Base-by-base conservation (phyloP, 2,329 filamentous ascomycete species). In the Thermoascus crustaceus region DNA sequence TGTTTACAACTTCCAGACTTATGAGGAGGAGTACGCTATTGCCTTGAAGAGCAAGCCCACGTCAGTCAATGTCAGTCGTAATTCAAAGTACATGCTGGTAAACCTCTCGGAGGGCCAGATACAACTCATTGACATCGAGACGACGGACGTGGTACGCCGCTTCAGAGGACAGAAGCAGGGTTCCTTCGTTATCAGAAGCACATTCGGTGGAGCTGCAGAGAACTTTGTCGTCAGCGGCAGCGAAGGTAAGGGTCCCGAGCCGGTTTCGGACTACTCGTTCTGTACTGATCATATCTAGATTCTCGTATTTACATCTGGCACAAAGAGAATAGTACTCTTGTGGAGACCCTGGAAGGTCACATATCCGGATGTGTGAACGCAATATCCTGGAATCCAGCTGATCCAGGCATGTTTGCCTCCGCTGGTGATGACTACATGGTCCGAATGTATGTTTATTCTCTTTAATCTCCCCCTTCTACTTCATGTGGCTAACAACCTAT, bases 201-300 rank as follows among this genome's bases (percentile, higher is more conserved):
- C 72, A 0, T 91, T 95, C 61, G 91, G 91, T 11, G 91, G 91
- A 20, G 88, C 89, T 1, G 81, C 85, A 39, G 87, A 95, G 63
- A 88, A 82, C 55, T 95, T 95, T 58, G 82, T 96, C 7, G 71
- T 93, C 18, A 89, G 85, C 51, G 91, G 91, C 7, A 94, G 87
- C 51, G 87, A 95, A 73, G 83, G 85, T 87, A 66, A 52, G 68
- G 49, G 13, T 23, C 25, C 7, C 22, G 16, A 17, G 17, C 32
- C 38, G 40, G 40, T 45, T 6, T 39, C 39, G 14, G 22, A 17
- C 23, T 27, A n/a, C n/a, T 10, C 22, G 23, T 14, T 19, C 21
- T 36, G 9, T 21, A 13, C 32, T 35, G 22, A 24, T 16, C 8
- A 21, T 7, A 3, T 10, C 16, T 47, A 80, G 78, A 82, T 58